A percentile compares a stretch with the other conserved stretches of the same genome.
These are phyloP conservation scores for Rhipidocladum racemiflorum DNA, from an alignment of 176 grass and related monocot genomes.

Conservation along the genomic window DNA sequence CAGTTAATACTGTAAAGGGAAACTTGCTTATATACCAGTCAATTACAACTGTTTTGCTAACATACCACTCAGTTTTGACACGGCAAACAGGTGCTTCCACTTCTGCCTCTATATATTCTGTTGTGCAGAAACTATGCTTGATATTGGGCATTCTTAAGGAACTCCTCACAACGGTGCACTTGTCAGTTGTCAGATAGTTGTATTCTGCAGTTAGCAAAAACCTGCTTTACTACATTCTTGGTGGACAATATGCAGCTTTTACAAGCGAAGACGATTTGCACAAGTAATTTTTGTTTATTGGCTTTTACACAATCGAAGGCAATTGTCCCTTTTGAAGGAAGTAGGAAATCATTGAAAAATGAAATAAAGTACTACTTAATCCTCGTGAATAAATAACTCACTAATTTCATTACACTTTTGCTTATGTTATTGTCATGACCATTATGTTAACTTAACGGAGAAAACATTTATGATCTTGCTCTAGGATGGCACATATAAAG, in stretches of 20 bases:
- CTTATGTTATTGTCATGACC: too few relatives aligned
- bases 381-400: too few relatives aligned
- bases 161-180: constrained; percentile 67
- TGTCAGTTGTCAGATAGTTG: constrained; percentile 99
- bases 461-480: too few relatives aligned
- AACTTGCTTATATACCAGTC: not conserved
- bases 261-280: constrained; percentile 90
- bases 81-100: not conserved
- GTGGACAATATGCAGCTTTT: constrained; percentile 94
- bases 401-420: too few relatives aligned
- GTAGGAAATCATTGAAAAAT: too few relatives aligned
- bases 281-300: constrained; percentile 48
- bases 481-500: too few relatives aligned
- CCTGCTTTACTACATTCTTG: constrained; percentile 96
- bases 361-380: too few relatives aligned
- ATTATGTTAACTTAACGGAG: too few relatives aligned
- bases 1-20: not conserved
- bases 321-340: too few relatives aligned
- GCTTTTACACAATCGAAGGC: too few relatives aligned
- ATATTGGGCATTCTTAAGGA: constrained; percentile 92
- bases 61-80: not conserved
- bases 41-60: not conserved
- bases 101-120: constrained; percentile 59
- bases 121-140: constrained; percentile 92
- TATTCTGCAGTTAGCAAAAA: constrained; percentile 90